Base-by-base conservation (phyloP, 139 green algal species). In the Spirogloea muscicola region DNA sequence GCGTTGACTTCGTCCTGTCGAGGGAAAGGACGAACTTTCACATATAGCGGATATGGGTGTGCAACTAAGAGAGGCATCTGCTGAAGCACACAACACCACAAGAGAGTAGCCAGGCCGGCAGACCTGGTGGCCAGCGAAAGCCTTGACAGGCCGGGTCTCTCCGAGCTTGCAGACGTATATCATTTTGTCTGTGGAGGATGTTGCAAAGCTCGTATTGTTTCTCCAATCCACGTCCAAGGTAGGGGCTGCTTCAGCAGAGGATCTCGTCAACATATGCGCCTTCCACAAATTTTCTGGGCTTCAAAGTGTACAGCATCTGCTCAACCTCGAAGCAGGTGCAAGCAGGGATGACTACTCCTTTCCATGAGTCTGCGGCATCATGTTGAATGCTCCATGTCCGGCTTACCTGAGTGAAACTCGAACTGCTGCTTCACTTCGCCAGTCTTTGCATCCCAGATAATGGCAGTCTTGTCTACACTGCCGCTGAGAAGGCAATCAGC, bases 211-310 rank as follows among this genome's bases (percentile, higher is more conserved):
- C 42, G 43, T 86, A 81, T 93, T 89, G 85, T 91, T 93, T 51
- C 89, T 82, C 92, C 92, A 97, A 84, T 96, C 92, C 44, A 94
- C 91, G 66, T 97, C 92, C 76, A 97, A 78, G 1, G 86, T 90
- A 1, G 91, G 86, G 0, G 84, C 90, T 88, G 86, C n/a, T n/a
- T n/a, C n/a, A n/a, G n/a, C n/a, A n/a, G n/a, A n/a, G n/a, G n/a
- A n/a, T n/a, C n/a, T n/a, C n/a, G n/a, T n/a, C n/a, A n/a, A n/a
- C n/a, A n/a, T n/a, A n/a, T n/a, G n/a, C n/a, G n/a, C n/a, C n/a
- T n/a, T n/a, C n/a, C n/a, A n/a, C n/a, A n/a, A n/a, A n/a, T n/a
- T n/a, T n/a, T n/a, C n/a, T n/a, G n/a, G n/a, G n/a, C n/a, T n/a
- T n/a, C n/a, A n/a, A n/a, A n/a, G n/a, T n/a, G n/a, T n/a, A n/a